Evolutionary conservation across 192 early-diverging fungal genomes (phyloP).

Genomic region (Geosiphon pyriformis): DNA sequence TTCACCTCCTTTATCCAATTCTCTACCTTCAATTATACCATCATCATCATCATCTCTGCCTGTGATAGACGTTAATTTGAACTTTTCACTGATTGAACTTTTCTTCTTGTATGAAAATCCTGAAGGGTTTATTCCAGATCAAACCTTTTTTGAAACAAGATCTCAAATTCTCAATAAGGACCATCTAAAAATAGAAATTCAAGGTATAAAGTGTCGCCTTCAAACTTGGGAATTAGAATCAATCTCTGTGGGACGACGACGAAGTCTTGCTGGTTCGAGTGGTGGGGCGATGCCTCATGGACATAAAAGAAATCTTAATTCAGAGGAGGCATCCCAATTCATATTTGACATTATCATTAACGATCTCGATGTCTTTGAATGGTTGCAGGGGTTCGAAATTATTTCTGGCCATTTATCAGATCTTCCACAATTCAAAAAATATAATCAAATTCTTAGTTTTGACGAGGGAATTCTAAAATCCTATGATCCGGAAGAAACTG

Average conservation of each 20-base stretch:
- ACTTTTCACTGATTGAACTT: conserved; percentile 32
- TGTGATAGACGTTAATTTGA: conserved; percentile 36
- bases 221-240: conserved; percentile 27
- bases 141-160: conserved; percentile 29
- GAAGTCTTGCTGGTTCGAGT: background rate
- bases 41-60: background rate
- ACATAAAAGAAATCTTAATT: conserved; percentile 24
- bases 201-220: conserved; percentile 30
- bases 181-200: conserved; percentile 37
- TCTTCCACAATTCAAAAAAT: conserved; percentile 9
- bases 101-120: conserved; percentile 39
- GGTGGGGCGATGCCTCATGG: conserved; percentile 20
- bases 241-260: background rate
- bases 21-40: background rate
- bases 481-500: conserved; percentile 2
- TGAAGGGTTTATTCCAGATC: conserved; percentile 25
- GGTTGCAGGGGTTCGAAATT: background rate
- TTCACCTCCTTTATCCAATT: background rate
- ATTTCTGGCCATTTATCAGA: background rate
- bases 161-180: conserved; percentile 23
- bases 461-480: background rate
- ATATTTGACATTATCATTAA: conserved; percentile 1
- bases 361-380: conserved; percentile 9
- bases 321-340: background rate
- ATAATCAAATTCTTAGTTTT: conserved; percentile 11